Conservation (phyloP, 306 rosid species). For the Cicer chorassanicum region DNA sequence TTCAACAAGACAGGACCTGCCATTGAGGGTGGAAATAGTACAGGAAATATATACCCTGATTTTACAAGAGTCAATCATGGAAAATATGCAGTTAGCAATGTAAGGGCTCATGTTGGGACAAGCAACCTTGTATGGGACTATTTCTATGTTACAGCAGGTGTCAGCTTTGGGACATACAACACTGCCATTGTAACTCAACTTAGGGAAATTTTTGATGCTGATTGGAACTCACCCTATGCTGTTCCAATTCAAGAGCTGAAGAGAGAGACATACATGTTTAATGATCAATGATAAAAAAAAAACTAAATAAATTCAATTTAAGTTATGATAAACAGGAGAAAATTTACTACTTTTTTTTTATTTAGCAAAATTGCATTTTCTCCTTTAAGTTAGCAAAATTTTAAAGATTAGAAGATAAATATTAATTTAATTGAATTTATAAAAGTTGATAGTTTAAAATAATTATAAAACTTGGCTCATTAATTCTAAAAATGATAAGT, state of each 20-base stretch:
- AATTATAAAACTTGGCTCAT: neutral
- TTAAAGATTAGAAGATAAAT: too few species aligned
- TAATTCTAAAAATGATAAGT: neutral
- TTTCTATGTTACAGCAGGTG: constrained; percentile 81
- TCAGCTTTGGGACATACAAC: constrained; percentile 86
- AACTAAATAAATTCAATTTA: constrained; percentile 20
- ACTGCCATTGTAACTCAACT: constrained; percentile 77
- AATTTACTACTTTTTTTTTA: neutral
- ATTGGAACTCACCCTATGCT: constrained; percentile 90
- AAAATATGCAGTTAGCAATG: constrained; percentile 80
- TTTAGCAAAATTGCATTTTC: constrained; percentile 12
- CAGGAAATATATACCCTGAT: constrained; percentile 74
- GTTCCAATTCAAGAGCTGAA: constrained; percentile 59
- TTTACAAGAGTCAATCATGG: constrained; percentile 88
- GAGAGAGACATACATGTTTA: constrained; percentile 46
- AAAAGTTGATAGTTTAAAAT: neutral
- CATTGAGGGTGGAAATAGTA: constrained; percentile 49
- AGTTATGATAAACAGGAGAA: neutral
- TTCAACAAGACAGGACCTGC: constrained; percentile 88
- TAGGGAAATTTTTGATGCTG: constrained; percentile 74
- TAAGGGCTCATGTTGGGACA: constrained; percentile 83
- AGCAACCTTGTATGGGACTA: constrained; percentile 96
- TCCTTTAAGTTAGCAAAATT: neutral
- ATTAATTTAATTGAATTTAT: too few species aligned
- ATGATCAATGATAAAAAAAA: neutral